Evolutionary conservation across 305 asterid genomes (phyloP), one percentile per base, ranked within the genome.

Genomic region (Fraxinus greggii): DNA sequence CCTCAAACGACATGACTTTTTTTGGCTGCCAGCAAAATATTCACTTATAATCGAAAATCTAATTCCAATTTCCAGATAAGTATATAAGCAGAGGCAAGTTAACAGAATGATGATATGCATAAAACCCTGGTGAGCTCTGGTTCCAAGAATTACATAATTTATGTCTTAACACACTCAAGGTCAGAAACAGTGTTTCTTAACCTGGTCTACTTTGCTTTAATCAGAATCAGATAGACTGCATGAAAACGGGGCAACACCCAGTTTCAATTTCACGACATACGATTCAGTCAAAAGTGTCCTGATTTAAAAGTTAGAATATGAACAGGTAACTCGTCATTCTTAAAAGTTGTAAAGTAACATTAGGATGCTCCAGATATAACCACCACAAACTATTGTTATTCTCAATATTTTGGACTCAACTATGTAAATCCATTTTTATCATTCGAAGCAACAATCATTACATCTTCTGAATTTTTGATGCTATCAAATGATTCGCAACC

Each of bases 1-100:
- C 99, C 86, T 96, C 99, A 15, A 96, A 93, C 56, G 94, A 86
- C 87, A 90, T 40, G 26, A 96, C 93, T 80, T 96, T 96, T 92
- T 93, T 96, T 19, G 98, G 98, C 99, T 96, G 97, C 67, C 76
- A 89, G 24, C 40, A 70, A 29, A 15, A 13, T 2, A 70, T 32
- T 70, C 40, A 70, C 76, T 70, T 70, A 32, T 70, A 17, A 70
- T 29, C 26, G 1, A 17, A 70, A 15, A 65, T 26, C 3, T 65
- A 24, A 26, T 65, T 65, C 33, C 33, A 26, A 24, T 10, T 65
- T 65, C 33, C 33, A 26, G 32, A 26, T 26, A 26, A 10, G 19
- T 65, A 8, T 24, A 65, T 7, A 65, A 26, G 73, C 73, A 65
- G 35, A 65, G 15, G 19, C 19, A 26, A 9, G 35, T 26, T 26